phyloP scores from a whole-genome alignment of 73 alveolate species.

The Symbiodinium natans region DNA sequence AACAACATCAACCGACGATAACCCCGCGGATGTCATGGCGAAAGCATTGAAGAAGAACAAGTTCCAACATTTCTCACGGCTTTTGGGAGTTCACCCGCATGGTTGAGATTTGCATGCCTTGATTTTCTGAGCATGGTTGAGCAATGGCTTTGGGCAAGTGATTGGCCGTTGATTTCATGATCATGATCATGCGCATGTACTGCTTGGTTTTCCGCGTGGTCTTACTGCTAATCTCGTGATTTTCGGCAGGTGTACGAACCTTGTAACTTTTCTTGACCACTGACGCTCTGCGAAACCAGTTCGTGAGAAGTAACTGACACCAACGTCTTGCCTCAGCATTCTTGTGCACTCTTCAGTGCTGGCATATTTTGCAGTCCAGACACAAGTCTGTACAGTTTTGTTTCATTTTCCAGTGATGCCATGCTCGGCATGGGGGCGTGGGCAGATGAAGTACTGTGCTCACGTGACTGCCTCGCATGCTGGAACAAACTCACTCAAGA shows the following conservation, averaged over 20 bases:
- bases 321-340: not conserved
- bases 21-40: not conserved
- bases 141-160: not conserved
- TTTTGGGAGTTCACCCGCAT: not conserved
- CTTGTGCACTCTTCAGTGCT: not conserved
- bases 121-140: too few relatives aligned
- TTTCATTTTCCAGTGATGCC: not conserved
- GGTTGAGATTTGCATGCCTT: not conserved
- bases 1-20: not conserved
- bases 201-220: not conserved
- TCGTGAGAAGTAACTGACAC: not conserved
- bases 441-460: not conserved
- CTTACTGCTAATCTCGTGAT: not conserved
- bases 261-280: not conserved
- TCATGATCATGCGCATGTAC: too few relatives aligned
- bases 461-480: not conserved
- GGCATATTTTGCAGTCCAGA: not conserved
- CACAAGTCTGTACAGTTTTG: not conserved
- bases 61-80: not conserved
- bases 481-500: not conserved
- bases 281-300: not conserved
- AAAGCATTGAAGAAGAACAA: not conserved
- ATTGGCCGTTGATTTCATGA: too few relatives aligned
- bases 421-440: constrained; percentile 2
- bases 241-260: not conserved